phyloP scores from a whole-genome alignment of 1,284 basidiomycete species.

The Flammula alnicola region DNA sequence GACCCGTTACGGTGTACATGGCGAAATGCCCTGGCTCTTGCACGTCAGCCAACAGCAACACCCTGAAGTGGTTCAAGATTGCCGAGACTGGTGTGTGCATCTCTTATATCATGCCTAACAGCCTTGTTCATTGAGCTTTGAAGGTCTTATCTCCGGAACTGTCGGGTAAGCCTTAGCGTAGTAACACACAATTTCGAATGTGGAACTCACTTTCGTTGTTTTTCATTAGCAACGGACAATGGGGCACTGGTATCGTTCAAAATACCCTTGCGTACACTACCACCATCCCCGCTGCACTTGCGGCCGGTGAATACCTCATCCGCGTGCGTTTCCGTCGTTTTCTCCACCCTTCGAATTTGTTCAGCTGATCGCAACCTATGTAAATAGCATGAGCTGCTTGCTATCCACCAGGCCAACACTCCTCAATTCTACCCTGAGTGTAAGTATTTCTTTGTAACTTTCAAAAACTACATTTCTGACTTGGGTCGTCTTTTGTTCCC shows the following conservation, averaged over 20 bases:
- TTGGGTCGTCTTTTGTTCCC: neutral
- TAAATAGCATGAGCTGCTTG: conserved; percentile 40
- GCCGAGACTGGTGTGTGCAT: conserved; percentile 29
- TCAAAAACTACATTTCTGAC: too few species aligned
- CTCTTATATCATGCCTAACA: neutral
- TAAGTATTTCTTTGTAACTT: conserved; percentile 9
- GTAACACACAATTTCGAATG: neutral
- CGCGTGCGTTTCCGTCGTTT: conserved; percentile 28
- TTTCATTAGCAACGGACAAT: conserved; percentile 30
- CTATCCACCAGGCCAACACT: conserved; percentile 41
- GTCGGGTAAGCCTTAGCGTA: conserved; percentile 8
- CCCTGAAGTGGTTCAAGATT: conserved; percentile 44
- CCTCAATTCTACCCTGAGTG: conserved; percentile 43
- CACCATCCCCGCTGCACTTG: conserved; percentile 38
- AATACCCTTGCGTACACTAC: conserved; percentile 37
- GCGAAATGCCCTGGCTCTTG: conserved; percentile 38
- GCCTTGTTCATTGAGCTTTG: neutral
- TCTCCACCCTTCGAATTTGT: neutral
- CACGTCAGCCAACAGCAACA: conserved; percentile 34
- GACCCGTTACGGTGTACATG: conserved; percentile 44
- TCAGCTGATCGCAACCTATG: neutral
- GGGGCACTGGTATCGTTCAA: conserved; percentile 38
- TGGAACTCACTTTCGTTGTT: neutral
- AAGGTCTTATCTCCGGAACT: conserved; percentile 37
- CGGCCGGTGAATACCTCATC: conserved; percentile 41